Percentiles rank a stretch among this genome's conserved stretches.
Conservation (phyloP, 257 asterid genomes). For the Gardenia jasminoides region DNA sequence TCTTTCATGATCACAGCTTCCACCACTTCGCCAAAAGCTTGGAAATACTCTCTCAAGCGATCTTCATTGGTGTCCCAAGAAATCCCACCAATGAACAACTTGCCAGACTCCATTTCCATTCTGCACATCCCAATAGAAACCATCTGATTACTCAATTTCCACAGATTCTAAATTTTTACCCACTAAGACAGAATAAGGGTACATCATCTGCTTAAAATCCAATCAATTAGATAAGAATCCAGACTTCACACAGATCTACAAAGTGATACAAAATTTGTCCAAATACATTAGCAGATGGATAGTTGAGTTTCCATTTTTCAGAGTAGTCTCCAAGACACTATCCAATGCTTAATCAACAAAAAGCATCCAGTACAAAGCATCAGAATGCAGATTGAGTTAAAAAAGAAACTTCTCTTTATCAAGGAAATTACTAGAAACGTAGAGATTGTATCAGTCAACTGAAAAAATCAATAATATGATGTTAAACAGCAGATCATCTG, state of each 20-base stretch:
- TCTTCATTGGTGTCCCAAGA: conserved; percentile 97
- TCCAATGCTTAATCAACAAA: conserved; percentile 30
- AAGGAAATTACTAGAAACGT: conserved; percentile 36
- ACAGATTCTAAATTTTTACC: conserved; percentile 17
- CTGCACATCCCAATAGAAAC: conserved; percentile 33
- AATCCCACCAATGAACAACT: conserved; percentile 88
- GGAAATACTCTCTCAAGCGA: conserved; percentile 73
- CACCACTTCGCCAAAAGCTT: conserved; percentile 70
- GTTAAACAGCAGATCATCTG: conserved; percentile 49
- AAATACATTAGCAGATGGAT: conserved; percentile 10
- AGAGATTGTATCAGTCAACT: conserved; percentile 22
- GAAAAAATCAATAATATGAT: conserved; percentile 22
- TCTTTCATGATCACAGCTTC: conserved; percentile 93
- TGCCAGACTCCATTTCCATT: conserved; percentile 88
- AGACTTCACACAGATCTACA: conserved; percentile 41
- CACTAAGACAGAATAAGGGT: conserved; percentile 1
- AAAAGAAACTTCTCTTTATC: conserved; percentile 31
- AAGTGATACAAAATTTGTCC: conserved; percentile 6
- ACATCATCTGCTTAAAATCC: conserved; percentile 12
- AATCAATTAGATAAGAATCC: conserved; percentile 7
- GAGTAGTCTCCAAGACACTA: conserved; percentile 4
- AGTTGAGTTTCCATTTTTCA: conserved; percentile 14
- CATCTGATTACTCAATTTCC: conserved; percentile 28
- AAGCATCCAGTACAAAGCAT: conserved; percentile 29
- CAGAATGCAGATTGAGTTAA: conserved; percentile 49